A percentile compares a stretch with the other conserved stretches of the same genome.
phyloP scores from a whole-genome alignment of 495 filamentous ascomycete species.

The Aspergillus ostianus region DNA sequence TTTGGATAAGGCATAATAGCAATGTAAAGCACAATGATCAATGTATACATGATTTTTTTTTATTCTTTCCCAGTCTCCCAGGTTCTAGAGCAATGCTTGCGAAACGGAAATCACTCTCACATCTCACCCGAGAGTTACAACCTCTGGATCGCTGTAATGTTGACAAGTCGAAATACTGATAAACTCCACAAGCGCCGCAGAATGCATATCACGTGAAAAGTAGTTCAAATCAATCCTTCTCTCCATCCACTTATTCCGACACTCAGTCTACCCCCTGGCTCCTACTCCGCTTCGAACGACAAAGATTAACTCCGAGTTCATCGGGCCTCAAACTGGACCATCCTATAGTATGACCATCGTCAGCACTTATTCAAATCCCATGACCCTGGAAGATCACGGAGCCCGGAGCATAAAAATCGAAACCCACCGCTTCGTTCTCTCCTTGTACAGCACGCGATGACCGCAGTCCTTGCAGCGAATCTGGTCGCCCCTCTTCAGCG shows the following conservation, averaged over 20 bases:
- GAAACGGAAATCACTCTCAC: background rate
- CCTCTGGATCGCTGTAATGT: background rate
- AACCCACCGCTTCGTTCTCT: slow-evolving; percentile 89
- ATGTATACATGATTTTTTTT: slow-evolving; percentile 5
- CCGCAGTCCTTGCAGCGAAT: slow-evolving; percentile 97
- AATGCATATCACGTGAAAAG: slow-evolving; percentile 18
- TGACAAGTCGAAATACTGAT: background rate
- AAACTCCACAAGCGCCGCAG: slow-evolving; percentile 34
- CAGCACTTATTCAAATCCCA: slow-evolving; percentile 3
- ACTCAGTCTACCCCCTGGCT: background rate
- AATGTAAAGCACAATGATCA: slow-evolving; percentile 6
- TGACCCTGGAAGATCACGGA: background rate
- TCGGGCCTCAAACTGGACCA: slow-evolving; percentile 98
- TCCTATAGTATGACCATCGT: slow-evolving; percentile 47
- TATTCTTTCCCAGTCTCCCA: background rate
- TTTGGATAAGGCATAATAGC: slow-evolving; percentile 1
- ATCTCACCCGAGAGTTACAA: background rate
- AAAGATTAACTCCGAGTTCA: slow-evolving; percentile 33
- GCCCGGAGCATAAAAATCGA: background rate
- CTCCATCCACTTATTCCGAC: background rate
- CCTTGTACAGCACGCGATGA: slow-evolving; percentile 94
- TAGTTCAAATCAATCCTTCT: background rate
- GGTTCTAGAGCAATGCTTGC: background rate
- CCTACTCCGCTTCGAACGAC: background rate
- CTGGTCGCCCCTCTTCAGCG: slow-evolving; percentile 77